Conservation (phyloP, 2,329 filamentous ascomycete species). For the Chalaropsis thielavioides region DNA sequence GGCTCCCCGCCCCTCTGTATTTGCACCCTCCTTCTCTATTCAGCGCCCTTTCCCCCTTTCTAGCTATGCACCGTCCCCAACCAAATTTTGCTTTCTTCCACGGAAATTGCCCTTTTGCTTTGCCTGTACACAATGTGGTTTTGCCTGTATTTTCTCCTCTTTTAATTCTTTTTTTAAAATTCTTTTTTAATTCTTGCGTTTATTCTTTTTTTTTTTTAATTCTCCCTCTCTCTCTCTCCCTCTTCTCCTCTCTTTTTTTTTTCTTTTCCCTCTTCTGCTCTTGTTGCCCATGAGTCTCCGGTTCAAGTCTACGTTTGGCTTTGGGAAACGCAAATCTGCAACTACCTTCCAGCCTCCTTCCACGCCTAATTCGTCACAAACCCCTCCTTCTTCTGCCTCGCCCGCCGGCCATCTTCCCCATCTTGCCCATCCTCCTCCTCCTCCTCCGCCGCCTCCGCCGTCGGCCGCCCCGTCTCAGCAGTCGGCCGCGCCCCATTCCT, state of each 20-base stretch:
- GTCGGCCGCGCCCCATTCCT: not conserved
- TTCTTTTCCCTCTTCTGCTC: conserved; percentile 25
- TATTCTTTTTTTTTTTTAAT: conserved; percentile 18
- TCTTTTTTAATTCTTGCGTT: too few relatives aligned
- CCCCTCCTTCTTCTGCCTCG: conserved; percentile 12
- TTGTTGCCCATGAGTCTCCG: conserved; percentile 51
- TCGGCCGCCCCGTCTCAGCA: not conserved
- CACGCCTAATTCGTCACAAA: conserved; percentile 12
- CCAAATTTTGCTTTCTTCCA: not conserved
- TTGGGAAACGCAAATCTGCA: conserved; percentile 62
- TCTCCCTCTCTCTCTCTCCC: conserved; percentile 22
- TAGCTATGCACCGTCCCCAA: too few relatives aligned
- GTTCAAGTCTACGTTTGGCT: conserved; percentile 62
- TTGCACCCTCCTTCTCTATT: too few relatives aligned
- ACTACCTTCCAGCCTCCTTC: conserved; percentile 29
- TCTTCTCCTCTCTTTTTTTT: conserved; percentile 24
- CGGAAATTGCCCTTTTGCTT: conserved; percentile 10
- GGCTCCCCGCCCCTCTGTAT: too few relatives aligned
- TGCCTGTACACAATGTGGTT: conserved; percentile 10
- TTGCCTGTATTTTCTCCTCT: conserved; percentile 20
- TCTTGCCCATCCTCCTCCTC: too few relatives aligned
- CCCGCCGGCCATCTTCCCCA: conserved; percentile 5
- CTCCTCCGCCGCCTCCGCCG: not conserved
- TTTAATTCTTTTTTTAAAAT: conserved; percentile 19
- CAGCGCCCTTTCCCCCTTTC: not conserved